Percentiles rank a stretch among this genome's conserved stretches.
Conservation (phyloP, 2,329 filamentous ascomycete species). For the Parasarocladium wereldwijsianum region DNA sequence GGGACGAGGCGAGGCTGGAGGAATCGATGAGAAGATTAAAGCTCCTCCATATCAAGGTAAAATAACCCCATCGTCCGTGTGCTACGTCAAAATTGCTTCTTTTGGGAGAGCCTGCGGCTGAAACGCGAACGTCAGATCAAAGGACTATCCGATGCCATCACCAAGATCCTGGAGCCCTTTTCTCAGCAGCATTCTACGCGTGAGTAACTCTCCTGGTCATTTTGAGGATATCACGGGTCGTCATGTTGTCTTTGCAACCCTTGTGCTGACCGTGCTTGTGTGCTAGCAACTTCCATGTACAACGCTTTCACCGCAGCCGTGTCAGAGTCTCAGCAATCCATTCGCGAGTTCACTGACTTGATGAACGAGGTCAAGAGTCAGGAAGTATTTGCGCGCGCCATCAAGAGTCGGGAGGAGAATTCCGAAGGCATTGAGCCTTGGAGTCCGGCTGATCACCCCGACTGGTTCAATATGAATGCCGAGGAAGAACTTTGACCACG, state of each 20-base stretch:
- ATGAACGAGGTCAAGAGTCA: slow-evolving; percentile 31
- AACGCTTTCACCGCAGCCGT: slow-evolving; percentile 32
- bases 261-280: slow-evolving; percentile 4
- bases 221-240: slow-evolving; percentile 2
- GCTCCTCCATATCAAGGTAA: slow-evolving; percentile 39
- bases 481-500: slow-evolving; percentile 9
- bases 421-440: slow-evolving; percentile 43
- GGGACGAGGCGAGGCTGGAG: slow-evolving; percentile 35
- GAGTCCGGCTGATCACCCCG: slow-evolving; percentile 42
- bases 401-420: slow-evolving; percentile 37
- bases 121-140: no score
- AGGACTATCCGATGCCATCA: slow-evolving; percentile 22
- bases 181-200: slow-evolving; percentile 33
- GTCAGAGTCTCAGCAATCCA: slow-evolving; percentile 29
- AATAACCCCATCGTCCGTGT: not conserved
- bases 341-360: slow-evolving; percentile 34
- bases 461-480: slow-evolving; percentile 32
- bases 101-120: no score
- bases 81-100: no score
- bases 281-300: slow-evolving; percentile 34
- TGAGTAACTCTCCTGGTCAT: slow-evolving; percentile 21
- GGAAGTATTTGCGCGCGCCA: slow-evolving; percentile 35
- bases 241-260: slow-evolving; percentile 1
- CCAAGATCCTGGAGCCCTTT: slow-evolving; percentile 30
- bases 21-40: slow-evolving; percentile 35